These are phyloP conservation scores for Akanthomyces lecanii DNA, from an alignment of 2,329 filamentous ascomycete genomes.

Conservation along the genomic window DNA sequence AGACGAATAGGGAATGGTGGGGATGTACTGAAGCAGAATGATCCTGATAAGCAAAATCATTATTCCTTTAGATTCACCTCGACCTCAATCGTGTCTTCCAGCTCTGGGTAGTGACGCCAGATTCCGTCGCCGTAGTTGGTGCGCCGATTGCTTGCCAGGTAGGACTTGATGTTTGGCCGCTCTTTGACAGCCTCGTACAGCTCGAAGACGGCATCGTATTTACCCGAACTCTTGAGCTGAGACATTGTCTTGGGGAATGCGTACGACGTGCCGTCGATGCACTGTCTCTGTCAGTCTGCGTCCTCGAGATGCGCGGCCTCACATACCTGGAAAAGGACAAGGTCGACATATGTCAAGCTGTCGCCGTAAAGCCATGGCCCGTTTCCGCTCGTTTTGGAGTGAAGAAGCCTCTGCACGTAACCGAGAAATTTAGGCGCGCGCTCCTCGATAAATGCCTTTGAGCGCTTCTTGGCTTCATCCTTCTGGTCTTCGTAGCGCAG, in stretches of 20 bases:
- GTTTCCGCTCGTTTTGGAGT: constrained; percentile 49
- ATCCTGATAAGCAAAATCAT: background rate
- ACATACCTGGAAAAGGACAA: constrained; percentile 66
- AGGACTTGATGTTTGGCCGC: constrained; percentile 61
- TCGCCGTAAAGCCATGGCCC: constrained; percentile 64
- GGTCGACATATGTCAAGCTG: constrained; percentile 65
- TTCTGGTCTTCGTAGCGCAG: constrained; percentile 75
- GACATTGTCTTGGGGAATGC: constrained; percentile 67
- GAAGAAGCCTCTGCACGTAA: constrained; percentile 65
- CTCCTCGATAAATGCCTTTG: constrained; percentile 53
- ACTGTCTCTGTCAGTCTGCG: constrained; percentile 28
- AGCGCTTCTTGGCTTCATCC: constrained; percentile 55
- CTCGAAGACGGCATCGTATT: constrained; percentile 59
- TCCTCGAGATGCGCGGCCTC: background rate
- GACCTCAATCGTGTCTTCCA: constrained; percentile 46
- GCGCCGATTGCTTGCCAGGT: constrained; percentile 62
- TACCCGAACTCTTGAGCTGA: constrained; percentile 48
- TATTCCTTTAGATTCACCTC: background rate
- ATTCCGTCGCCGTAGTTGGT: constrained; percentile 60
- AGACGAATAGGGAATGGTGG: no score
- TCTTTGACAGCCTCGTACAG: constrained; percentile 61
- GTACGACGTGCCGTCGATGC: constrained; percentile 55
- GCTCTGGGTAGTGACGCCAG: constrained; percentile 68
- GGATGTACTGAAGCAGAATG: no score
- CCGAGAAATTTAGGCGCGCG: constrained; percentile 68